A percentile compares a stretch with the other conserved stretches of the same genome.
These are phyloP conservation scores for Akanthomyces lecanii DNA, from an alignment of 2,329 filamentous ascomycete species.

Conservation along the genomic window DNA sequence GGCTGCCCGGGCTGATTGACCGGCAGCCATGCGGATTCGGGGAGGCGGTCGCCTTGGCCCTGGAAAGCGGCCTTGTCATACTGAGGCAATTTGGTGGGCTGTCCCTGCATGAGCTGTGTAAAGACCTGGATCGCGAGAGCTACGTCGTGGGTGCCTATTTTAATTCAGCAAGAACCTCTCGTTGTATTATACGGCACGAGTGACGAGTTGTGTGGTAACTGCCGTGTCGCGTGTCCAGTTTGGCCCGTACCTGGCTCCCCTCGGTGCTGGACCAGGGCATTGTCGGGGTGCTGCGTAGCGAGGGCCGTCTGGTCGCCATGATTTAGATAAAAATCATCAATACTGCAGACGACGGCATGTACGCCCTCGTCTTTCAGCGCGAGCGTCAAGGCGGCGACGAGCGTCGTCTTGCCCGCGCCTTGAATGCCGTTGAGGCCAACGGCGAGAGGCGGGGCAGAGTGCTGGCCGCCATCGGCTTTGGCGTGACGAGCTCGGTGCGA, in stretches of 20 bases:
- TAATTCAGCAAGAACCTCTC: not conserved
- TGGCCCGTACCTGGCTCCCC: conserved; percentile 65
- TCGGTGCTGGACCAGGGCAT: conserved; percentile 73
- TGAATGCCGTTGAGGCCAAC: conserved; percentile 89
- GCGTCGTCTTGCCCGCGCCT: conserved; percentile 87
- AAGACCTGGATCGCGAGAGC: conserved; percentile 61
- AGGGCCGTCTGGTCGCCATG: conserved; percentile 65
- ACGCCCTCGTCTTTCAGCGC: conserved; percentile 54
- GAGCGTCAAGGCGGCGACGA: conserved; percentile 64
- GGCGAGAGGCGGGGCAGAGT: conserved; percentile 51
- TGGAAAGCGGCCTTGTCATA: conserved; percentile 80
- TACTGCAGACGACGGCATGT: conserved; percentile 69
- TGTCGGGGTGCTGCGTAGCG: conserved; percentile 60
- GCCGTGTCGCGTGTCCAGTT: not conserved
- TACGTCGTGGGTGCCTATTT: conserved; percentile 65
- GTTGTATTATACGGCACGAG: not conserved
- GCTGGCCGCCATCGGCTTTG: not conserved
- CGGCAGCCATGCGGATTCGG: conserved; percentile 55
- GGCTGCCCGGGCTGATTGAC: conserved; percentile 49
- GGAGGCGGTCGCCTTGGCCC: conserved; percentile 72
- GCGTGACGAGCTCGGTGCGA: conserved; percentile 36
- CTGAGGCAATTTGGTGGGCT: conserved; percentile 57
- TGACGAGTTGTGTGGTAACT: not conserved
- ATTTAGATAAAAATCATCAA: conserved; percentile 85
- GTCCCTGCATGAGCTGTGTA: conserved; percentile 46